Evolutionary conservation across 108 stramenopile species (phyloP), one percentile per base, ranked within the genome.

Genomic region (Bacterosira constricta): DNA sequence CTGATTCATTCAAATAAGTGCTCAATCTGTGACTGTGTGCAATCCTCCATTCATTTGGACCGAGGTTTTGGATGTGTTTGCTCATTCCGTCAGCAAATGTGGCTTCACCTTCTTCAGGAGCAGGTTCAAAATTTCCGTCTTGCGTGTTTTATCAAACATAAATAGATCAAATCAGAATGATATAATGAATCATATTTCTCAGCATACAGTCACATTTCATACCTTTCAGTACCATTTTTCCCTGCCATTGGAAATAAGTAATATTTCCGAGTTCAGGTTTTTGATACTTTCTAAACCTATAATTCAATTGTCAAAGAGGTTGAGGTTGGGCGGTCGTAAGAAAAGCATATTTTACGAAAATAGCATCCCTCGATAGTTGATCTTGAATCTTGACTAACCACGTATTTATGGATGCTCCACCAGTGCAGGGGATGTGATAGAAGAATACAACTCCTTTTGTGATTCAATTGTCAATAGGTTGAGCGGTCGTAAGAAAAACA

Each of bases 1-100:
- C 77, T 2, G 60, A 59, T 21, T 70, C 69, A 30, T 79, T 79
- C 17, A 79, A 18, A 17, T 70, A 66, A 15, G 55, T 53, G 35
- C 54, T 70, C n/a, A 39, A n/a, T 32, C 64, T 13, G 38, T 79
- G 77, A n/a, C 57, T 65, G 47, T 79, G 77, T 20, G 63, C 77
- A 34, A 64, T 66, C 32, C 69, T 70, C 77, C 77, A 79, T 69
- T 79, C 77, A 34, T 70, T 71, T 18, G 69, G 63, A 30, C 63
- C 63, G 12, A 79, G 45, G 58, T 79, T 71, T 51, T 65, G 59
- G 1, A 79, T 34, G 20, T 71, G 63, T 9, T 65, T 38, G 9
- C 26, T 44, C 66, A 68, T 68, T 4, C 53, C 53, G 1, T n/a
- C 12, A 1, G 11, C 18, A 39, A 68, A 69, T 12, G 20, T 6